Base-by-base conservation (phyloP, 148 eudicot genomes). In the Oxyria digyna region DNA sequence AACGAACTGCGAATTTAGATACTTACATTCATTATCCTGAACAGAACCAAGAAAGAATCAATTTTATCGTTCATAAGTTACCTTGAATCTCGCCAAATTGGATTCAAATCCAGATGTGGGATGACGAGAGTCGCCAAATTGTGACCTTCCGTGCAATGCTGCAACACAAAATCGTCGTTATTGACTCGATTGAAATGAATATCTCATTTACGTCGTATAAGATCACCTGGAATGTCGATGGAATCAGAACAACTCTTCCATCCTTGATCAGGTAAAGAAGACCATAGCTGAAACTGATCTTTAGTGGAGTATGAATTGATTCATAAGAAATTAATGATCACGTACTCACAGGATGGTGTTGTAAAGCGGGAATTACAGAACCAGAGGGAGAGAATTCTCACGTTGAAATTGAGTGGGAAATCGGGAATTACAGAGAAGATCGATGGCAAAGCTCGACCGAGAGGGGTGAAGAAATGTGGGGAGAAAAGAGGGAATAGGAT, bases 241-340 rank as follows among this genome's bases (percentile, higher is more conserved):
- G 81, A 57, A 48, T 75, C 69, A 15, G 67, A 63, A 72, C 96
- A 89, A 3, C 84, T 81, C 80, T 81, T 83, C 89, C 89, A 87
- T 76, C 87, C 88, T 87, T 93, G 98, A 69, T 78, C 55, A 13
- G 87, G 79, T 84, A 93, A 79, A 46, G 98, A 88, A 67, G 91
- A 84, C 96, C 96, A 90, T 3, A 82, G 73, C 37, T 87, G 82
- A 55, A 84, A 77, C 29, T 78, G 80, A 68, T 79, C 84, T 67
- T 71, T 75, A 21, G 71, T 35, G 18, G 1, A 13, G 29, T 10
- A 23, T 50, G 17, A 63, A 42, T 64, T 31, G 65, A 26, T n/a
- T 59, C n/a, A 42, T 32, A 66, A 42, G 21, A 24, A 43, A 18
- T 75, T 55, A 68, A 65, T 71, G 15, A 59, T 18, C 65, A 80